Evolutionary conservation across 768 basidiomycete species (phyloP).

Genomic region (Auriscalpium vulgare): DNA sequence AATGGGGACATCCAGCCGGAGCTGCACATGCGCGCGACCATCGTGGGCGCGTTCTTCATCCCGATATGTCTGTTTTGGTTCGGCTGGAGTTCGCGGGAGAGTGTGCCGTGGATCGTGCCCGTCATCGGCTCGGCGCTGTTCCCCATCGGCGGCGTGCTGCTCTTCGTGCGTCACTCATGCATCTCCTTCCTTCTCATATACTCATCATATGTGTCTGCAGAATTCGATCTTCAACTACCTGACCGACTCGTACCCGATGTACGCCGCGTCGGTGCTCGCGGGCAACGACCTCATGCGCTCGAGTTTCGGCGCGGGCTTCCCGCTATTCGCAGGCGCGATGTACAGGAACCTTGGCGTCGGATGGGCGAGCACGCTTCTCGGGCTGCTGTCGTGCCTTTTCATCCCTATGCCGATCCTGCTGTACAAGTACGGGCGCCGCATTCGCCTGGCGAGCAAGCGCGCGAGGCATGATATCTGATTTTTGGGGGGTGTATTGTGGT

Average conservation of each 20-base stretch:
- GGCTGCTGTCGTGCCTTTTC: conserved; percentile 15
- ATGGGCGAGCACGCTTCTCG: conserved; percentile 14
- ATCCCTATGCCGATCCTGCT: conserved; percentile 15
- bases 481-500: too few relatives aligned
- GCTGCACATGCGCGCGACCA: conserved; percentile 22
- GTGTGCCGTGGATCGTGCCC: conserved; percentile 26
- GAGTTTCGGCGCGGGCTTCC: conserved; percentile 10
- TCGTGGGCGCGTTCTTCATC: conserved; percentile 24
- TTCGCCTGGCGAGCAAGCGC: neutral
- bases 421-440: neutral
- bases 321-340: neutral
- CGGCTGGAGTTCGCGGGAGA: conserved; percentile 20
- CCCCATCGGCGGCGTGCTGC: conserved; percentile 22
- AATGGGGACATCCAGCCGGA: conserved; percentile 13
- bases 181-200: conserved; percentile 23
- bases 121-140: conserved; percentile 24
- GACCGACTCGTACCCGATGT: conserved; percentile 20
- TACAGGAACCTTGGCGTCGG: conserved; percentile 17
- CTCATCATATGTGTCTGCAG: neutral
- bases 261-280: conserved; percentile 24
- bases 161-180: conserved; percentile 10
- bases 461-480: conserved; percentile 3
- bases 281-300: conserved; percentile 23
- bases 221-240: conserved; percentile 21
- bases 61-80: conserved; percentile 26